Percentiles rank a stretch among this genome's conserved stretches.
Conservation (phyloP, 2,329 filamentous ascomycete species). For the Alternaria gansuensis region DNA sequence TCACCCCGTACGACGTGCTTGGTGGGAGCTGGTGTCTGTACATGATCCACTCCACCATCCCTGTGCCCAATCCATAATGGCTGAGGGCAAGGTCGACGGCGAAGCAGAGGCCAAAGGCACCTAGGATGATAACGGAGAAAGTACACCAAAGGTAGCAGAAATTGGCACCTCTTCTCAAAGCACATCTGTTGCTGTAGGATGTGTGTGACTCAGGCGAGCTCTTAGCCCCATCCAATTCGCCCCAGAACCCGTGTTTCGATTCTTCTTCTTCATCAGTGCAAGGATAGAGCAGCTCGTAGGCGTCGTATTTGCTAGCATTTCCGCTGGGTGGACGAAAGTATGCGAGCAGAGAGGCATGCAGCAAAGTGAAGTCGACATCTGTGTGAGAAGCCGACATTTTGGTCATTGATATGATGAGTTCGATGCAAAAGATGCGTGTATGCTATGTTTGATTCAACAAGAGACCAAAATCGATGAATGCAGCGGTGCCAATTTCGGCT, state of each 20-base stretch:
- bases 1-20: conserved; percentile 8
- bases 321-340: conserved; percentile 20
- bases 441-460: conserved; percentile 16
- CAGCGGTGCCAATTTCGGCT: background rate
- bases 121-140: conserved; percentile 10
- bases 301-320: background rate
- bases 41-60: conserved; percentile 16
- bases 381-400: conserved; percentile 14
- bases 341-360: conserved; percentile 25
- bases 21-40: conserved; percentile 1
- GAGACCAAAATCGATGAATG: conserved; percentile 7
- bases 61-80: conserved; percentile 17
- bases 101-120: conserved; percentile 13
- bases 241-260: conserved; percentile 22
- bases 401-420: background rate
- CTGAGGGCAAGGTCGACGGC: conserved; percentile 10
- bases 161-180: background rate
- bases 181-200: background rate
- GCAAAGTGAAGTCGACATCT: conserved; percentile 20
- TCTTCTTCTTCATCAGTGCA: conserved; percentile 20
- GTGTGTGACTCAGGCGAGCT: background rate
- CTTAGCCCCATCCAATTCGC: conserved; percentile 11
- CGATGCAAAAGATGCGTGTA: conserved; percentile 12
- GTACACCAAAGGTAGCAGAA: conserved; percentile 20
- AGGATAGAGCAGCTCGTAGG: background rate